Percentiles rank a stretch among this genome's conserved stretches.
Conservation (phyloP, 1,284 basidiomycete species). For the Earliella scabrosa region DNA sequence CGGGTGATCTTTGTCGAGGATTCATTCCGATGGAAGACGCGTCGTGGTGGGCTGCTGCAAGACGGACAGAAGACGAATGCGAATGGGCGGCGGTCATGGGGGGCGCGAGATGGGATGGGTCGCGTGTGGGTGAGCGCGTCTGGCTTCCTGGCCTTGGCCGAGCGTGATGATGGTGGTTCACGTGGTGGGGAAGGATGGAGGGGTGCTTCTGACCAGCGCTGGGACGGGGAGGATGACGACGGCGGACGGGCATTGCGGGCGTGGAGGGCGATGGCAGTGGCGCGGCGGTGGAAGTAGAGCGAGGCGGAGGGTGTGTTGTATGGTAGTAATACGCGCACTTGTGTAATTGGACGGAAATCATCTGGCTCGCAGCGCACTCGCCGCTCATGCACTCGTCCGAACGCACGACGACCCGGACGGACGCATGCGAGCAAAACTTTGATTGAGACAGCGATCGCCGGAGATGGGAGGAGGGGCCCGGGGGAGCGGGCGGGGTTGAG, state of each 20-base stretch:
- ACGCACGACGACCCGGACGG: no score
- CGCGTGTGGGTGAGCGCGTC: conserved; percentile 1
- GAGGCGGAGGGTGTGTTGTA: no score
- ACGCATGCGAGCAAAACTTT: conserved; percentile 19
- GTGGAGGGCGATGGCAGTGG: neutral
- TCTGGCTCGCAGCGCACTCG: neutral
- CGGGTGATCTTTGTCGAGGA: conserved; percentile 16
- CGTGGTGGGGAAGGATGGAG: conserved; percentile 17
- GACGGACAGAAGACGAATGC: no score
- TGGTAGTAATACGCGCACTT: conserved; percentile 4
- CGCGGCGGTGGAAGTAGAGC: neutral
- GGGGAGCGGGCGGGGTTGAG: conserved; percentile 14
- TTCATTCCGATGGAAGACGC: conserved; percentile 25
- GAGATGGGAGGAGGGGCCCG: conserved; percentile 9
- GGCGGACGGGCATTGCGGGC: conserved; percentile 9
- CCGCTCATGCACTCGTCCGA: no score
- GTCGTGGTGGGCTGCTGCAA: no score
- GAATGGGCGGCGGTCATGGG: conserved; percentile 21
- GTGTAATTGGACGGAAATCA: conserved; percentile 15
- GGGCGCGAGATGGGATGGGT: neutral
- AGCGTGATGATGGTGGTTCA: conserved; percentile 21
- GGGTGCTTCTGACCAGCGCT: conserved; percentile 15
- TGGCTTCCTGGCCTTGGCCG: conserved; percentile 10
- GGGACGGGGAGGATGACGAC: conserved; percentile 1
- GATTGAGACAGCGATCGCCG: conserved; percentile 25